Evolutionary conservation across 2,329 filamentous ascomycete species (phyloP).

Genomic region (Decorospora gaudefroyi): DNA sequence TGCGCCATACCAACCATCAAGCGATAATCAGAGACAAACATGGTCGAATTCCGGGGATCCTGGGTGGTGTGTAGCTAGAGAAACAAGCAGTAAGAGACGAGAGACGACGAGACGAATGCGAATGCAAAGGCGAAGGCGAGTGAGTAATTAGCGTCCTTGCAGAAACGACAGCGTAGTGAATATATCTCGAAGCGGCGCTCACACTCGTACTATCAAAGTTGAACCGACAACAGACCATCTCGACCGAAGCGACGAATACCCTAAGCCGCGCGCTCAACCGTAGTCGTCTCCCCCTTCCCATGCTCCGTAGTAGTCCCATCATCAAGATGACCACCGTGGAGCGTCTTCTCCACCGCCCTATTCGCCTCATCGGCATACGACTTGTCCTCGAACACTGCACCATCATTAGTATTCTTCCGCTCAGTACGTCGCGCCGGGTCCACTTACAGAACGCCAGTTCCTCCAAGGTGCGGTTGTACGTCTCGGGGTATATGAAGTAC

Average conservation of each 20-base stretch:
- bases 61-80: too few species aligned
- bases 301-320: constrained; percentile 10
- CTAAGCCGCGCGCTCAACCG: constrained; percentile 28
- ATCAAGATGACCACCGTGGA: constrained; percentile 30
- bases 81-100: too few species aligned
- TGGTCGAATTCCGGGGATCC: too few species aligned
- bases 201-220: not conserved
- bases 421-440: accelerated
- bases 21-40: too few species aligned
- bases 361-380: constrained; percentile 40
- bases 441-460: constrained; percentile 60
- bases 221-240: too few species aligned
- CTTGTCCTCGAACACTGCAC: constrained; percentile 45
- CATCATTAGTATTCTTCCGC: constrained; percentile 9
- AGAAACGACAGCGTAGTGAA: not conserved
- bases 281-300: constrained; percentile 24
- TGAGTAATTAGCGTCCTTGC: not conserved
- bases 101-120: too few species aligned
- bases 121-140: too few species aligned
- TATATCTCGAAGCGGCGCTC: not conserved
- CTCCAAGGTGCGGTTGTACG: constrained; percentile 59
- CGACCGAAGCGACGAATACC: not conserved
- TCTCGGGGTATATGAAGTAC: constrained; percentile 66
- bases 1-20: too few species aligned
- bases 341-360: constrained; percentile 43